These are phyloP conservation scores for Alternaria ethzedia DNA, from an alignment of 2,329 filamentous ascomycete species.

Conservation along the genomic window DNA sequence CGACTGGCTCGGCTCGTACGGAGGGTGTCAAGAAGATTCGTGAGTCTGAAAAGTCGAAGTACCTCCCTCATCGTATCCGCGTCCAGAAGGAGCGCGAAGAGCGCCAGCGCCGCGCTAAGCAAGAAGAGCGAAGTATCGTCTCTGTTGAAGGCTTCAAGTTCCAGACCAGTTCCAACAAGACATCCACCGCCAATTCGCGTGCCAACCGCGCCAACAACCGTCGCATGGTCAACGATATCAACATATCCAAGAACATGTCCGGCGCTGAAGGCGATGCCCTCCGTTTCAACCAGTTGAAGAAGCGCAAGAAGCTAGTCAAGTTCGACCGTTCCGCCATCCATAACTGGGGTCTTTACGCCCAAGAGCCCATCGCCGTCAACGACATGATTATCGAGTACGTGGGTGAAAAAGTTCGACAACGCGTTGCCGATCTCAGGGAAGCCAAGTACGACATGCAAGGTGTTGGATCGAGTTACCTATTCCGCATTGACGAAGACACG, in stretches of 20 bases:
- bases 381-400: constrained; percentile 99
- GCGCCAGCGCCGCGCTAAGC: constrained; percentile 77
- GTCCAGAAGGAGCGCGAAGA: constrained; percentile 91
- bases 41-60: constrained; percentile 97
- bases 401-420: constrained; percentile 94
- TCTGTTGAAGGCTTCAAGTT: constrained; percentile 60
- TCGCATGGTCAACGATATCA: constrained; percentile 90
- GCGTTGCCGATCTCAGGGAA: constrained; percentile 96
- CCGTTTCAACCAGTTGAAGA: constrained; percentile 98
- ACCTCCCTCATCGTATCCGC: constrained; percentile 95
- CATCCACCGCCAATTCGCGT: constrained; percentile 87
- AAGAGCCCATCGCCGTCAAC: constrained; percentile 95
- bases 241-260: constrained; percentile 81
- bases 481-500: constrained; percentile 96
- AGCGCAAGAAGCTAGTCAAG: constrained; percentile 98
- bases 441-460: constrained; percentile 92
- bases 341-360: constrained; percentile 97
- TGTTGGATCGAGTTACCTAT: constrained; percentile 95
- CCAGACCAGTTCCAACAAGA: constrained; percentile 73
- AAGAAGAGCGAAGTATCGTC: constrained; percentile 57
- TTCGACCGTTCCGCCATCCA: constrained; percentile 98
- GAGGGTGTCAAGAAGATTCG: constrained; percentile 95
- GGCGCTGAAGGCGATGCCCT: constrained; percentile 83
- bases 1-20: constrained; percentile 84
- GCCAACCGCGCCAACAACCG: constrained; percentile 96